Base-by-base conservation (phyloP, 2,329 filamentous ascomycete genomes). In the Fusarium palustre region DNA sequence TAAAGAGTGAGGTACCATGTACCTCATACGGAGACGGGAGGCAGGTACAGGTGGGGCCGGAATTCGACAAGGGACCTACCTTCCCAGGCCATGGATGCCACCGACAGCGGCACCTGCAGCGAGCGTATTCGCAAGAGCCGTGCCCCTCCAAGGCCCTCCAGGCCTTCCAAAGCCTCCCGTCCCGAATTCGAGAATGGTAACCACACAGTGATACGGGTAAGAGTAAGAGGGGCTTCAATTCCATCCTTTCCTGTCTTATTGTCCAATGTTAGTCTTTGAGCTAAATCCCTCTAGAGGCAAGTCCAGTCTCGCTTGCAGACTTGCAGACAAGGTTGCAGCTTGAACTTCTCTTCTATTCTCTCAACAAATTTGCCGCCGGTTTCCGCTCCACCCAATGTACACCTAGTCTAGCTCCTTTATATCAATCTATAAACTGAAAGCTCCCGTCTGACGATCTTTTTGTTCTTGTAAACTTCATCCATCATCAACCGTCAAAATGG, bases 401-500 rank as follows among this genome's bases (percentile, higher is more conserved):
- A 15, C 15, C 39, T 42, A 42, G 39, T 24, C 24, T 38, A 24
- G 58, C 42, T 59, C 49, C 45, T 56, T 25, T 31, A 38, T 49
- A 62, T 55, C 49, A 46, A 65, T 61, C 48, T 66, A 63, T 59
- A 56, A 62, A 66, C 59, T 54, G 15, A 50, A 39, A 50, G 55
- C 52, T 62, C 57, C 56, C 66, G n/a, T 43, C 43, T 34, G 57
- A 46, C 45, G 53, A 62, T 49, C 61, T 57, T 57, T 30, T 47
- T 33, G 30, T 22, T 55, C 52, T 59, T 55, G 55, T 55, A 36
- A 54, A 36, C 49, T 69, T 52, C 61, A 47, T 55, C 64, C 50
- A 41, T 47, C 47, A 61, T 62, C 58, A 25, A 60, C 66, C 54
- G 49, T 54, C 82, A 88, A 75, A 64, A 97, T 97, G 92, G 87